Base-by-base conservation (phyloP, 768 basidiomycete species). In the Lactarius hatsudake region DNA sequence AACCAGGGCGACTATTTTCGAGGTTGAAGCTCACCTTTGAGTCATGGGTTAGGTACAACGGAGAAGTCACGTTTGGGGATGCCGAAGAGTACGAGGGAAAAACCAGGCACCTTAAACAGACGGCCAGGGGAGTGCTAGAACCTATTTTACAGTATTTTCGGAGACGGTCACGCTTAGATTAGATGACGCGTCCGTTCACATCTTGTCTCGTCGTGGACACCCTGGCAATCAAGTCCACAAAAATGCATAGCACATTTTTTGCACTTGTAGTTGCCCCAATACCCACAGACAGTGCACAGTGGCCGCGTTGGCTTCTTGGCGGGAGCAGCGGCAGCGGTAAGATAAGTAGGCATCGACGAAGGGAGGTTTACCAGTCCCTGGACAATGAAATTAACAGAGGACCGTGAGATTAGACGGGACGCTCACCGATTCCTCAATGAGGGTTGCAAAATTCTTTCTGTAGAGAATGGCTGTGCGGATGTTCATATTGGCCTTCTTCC, bases 261-360 rank as follows among this genome's bases (percentile, higher is more conserved):
- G 78, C 93, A 95, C 63, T 84, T 87, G 74, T 95, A 94, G 5
- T 80, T 80, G 7, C 90, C 92, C 84, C 85, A 90, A 75, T 91
- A 94, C 3, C 93, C 91, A 71, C 93, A 94, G 30, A 94, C 89
- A n/a, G 91, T 86, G 73, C 93, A 95, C 17, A 94, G 73, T 70
- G 86, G 78, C 51, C 91, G 86, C 9, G 88, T 83, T 7, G 93
- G 91, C 65, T 87, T 84, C 1, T 75, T 75, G 0, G 90, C 78
- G 1, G 86, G 81, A 2, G 87, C 84, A 1, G 87, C 83, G 36
- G 76, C 79, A 17, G 88, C 89, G 23, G 87, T 91, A 66, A 94
- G 75, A 79, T 95, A 94, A 20, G 85, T 87, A 7, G 91, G 85
- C 17, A 82, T 78, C 45, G 78, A 76, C 5, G 84, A 64, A 3